Percentiles rank a stretch among this genome's conserved stretches.
Conservation (phyloP, 2,329 filamentous ascomycete genomes). For the Penicillium sp. region DNA sequence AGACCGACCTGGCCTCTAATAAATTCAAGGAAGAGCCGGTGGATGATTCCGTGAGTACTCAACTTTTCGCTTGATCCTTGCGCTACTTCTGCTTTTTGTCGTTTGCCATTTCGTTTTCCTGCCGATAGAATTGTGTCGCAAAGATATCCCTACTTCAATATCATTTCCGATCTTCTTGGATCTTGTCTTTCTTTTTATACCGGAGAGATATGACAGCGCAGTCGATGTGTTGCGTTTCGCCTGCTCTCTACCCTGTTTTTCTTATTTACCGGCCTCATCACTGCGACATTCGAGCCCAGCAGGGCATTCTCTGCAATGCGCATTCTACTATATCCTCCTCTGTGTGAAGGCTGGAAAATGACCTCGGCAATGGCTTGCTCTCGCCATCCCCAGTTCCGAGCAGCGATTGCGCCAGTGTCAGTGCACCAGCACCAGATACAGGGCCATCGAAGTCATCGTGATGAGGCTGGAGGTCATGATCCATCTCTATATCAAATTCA, state of each 20-base stretch:
- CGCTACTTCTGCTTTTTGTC: slow-evolving; percentile 11
- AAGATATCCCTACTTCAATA: slow-evolving; percentile 23
- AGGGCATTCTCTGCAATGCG: neutral
- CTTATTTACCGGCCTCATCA: neutral
- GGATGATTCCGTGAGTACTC: slow-evolving; percentile 53
- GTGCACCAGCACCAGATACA: neutral
- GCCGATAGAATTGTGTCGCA: slow-evolving; percentile 5
- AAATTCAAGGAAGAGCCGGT: slow-evolving; percentile 55
- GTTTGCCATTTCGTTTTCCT: neutral
- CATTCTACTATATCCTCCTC: neutral
- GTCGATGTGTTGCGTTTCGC: neutral
- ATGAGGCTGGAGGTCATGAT: neutral
- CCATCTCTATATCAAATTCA: neutral
- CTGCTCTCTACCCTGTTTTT: neutral
- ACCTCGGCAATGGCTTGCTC: neutral
- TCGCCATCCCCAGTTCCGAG: too few species aligned
- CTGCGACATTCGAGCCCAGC: neutral
- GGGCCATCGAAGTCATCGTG: neutral
- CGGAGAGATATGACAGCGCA: neutral
- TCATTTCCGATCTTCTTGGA: slow-evolving; percentile 26
- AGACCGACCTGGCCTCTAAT: slow-evolving; percentile 45
- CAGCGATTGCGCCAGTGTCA: too few species aligned
- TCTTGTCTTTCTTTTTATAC: slow-evolving; percentile 10
- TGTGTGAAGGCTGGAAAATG: neutral
- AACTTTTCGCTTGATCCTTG: slow-evolving; percentile 8